phyloP scores from a whole-genome alignment of 2,329 filamentous ascomycete genomes.

The Trichophyton benhamiae region DNA sequence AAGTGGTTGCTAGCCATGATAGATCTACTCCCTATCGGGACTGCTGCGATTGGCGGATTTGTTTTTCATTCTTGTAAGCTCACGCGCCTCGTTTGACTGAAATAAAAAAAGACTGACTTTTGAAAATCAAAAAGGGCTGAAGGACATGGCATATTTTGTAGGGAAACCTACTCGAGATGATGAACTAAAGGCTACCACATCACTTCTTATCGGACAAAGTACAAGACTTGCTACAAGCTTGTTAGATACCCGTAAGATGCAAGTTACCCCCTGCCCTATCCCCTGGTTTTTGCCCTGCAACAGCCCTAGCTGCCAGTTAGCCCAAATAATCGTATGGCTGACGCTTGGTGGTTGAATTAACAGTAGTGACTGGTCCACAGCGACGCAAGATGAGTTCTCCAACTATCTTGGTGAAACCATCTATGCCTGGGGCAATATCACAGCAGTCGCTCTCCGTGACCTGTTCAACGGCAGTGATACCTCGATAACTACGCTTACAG shows the following conservation, averaged over 20 bases:
- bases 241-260: neutral
- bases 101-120: neutral
- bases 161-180: neutral
- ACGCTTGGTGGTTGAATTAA: neutral
- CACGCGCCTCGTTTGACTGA: neutral
- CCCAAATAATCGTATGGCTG: neutral
- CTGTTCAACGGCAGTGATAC: neutral
- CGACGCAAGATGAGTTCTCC: neutral
- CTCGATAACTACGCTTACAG: neutral
- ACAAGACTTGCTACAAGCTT: neutral
- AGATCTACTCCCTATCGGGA: constrained; percentile 10
- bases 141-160: neutral
- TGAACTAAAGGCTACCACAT: neutral
- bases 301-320: neutral
- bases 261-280: neutral
- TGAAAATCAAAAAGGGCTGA: neutral
- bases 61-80: constrained; percentile 8
- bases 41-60: constrained; percentile 6
- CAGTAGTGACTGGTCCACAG: neutral
- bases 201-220: neutral
- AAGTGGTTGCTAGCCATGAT: constrained; percentile 10
- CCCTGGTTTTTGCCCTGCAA: neutral
- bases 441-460: neutral
- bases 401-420: neutral
- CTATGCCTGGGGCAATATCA: neutral